phyloP scores from a whole-genome alignment of 1,284 basidiomycete species.

The Clitocybe nebularis region DNA sequence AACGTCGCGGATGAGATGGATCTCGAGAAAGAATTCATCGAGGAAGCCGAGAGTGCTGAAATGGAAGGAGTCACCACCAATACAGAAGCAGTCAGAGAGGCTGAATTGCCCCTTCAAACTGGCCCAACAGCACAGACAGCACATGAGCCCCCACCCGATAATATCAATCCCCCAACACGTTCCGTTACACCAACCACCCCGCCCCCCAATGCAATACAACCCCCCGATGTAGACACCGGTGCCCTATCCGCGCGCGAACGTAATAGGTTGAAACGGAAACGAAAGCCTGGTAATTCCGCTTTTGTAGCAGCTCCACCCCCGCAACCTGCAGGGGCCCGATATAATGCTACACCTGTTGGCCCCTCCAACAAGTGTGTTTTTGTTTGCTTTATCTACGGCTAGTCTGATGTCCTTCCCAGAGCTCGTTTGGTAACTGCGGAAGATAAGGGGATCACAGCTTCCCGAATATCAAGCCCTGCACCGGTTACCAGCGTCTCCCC shows the following conservation, averaged over 20 bases:
- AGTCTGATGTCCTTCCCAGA: slow-evolving; percentile 31
- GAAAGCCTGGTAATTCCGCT: slow-evolving; percentile 80
- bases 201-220: slow-evolving; percentile 41
- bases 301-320: slow-evolving; percentile 73
- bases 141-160: no score
- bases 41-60: slow-evolving; percentile 49
- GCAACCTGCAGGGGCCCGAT: slow-evolving; percentile 54
- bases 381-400: neutral
- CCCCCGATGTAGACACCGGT: slow-evolving; percentile 41
- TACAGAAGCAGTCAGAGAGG: slow-evolving; percentile 24
- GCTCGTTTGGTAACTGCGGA: slow-evolving; percentile 65
- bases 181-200: slow-evolving; percentile 58
- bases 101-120: slow-evolving; percentile 23
- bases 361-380: slow-evolving; percentile 54
- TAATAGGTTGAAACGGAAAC: slow-evolving; percentile 87
- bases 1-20: slow-evolving; percentile 74
- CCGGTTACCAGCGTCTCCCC: slow-evolving; percentile 29
- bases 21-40: slow-evolving; percentile 74
- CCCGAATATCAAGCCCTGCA: slow-evolving; percentile 57
- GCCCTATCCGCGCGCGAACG: slow-evolving; percentile 81
- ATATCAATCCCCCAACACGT: slow-evolving; percentile 28
- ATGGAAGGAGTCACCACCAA: slow-evolving; percentile 27
- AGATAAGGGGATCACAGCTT: slow-evolving; percentile 39
- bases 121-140: slow-evolving; percentile 21
- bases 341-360: slow-evolving; percentile 49